Evolutionary conservation across 2,329 filamentous ascomycete species (phyloP).

Genomic region (Sordariomycetes sp.): DNA sequence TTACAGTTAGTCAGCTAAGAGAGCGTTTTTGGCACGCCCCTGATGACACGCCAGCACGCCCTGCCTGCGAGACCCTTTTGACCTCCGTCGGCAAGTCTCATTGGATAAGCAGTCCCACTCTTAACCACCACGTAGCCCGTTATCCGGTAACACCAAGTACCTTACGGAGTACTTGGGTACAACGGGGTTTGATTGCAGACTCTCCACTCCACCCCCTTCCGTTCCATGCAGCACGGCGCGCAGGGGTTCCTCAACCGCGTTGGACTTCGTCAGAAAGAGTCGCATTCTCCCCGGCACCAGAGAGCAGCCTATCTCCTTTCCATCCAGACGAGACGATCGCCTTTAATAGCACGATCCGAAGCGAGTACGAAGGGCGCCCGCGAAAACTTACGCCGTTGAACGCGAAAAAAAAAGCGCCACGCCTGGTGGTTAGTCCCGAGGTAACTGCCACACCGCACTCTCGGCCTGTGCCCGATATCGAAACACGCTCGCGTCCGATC

Average conservation of each 20-base stretch:
- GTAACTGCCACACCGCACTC: neutral
- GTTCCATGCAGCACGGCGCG: conserved; percentile 4
- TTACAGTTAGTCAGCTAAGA: neutral
- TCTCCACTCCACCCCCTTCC: neutral
- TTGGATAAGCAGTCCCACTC: neutral
- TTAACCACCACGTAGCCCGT: neutral
- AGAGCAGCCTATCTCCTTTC: neutral
- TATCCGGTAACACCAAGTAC: neutral
- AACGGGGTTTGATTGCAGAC: neutral
- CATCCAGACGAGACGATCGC: neutral
- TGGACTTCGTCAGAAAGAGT: neutral
- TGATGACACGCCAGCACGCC: neutral
- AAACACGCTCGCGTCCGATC: neutral
- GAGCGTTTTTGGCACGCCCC: neutral
- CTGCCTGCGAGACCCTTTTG: neutral
- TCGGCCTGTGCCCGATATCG: neutral
- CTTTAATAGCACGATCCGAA: neutral
- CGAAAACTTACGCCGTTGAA: neutral
- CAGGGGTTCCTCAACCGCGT: conserved; percentile 3
- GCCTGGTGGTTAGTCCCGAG: neutral
- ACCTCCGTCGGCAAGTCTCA: neutral
- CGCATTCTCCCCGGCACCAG: neutral
- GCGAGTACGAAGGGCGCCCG: neutral
- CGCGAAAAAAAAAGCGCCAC: neutral
- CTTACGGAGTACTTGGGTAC: neutral